These are phyloP conservation scores for Boeremia lycopersici DNA, from an alignment of 2,329 filamentous ascomycete genomes.

Conservation along the genomic window DNA sequence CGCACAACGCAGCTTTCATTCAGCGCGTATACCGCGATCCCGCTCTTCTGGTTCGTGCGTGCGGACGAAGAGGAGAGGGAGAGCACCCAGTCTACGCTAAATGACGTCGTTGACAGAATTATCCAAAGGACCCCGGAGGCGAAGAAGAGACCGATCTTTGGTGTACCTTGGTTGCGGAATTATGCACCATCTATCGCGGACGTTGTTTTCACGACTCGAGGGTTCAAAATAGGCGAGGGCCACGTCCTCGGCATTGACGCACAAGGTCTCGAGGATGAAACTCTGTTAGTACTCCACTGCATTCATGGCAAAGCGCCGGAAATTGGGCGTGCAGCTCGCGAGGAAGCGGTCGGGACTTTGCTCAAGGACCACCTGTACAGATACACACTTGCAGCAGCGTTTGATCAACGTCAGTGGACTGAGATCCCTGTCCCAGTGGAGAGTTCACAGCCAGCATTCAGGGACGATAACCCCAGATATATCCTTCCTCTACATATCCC, in stretches of 20 bases:
- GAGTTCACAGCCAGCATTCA: not conserved
- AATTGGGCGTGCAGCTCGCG: constrained; percentile 4
- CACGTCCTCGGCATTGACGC: constrained; percentile 1
- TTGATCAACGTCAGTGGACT: not conserved
- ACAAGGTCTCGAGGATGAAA: not conserved
- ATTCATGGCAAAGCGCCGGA: not conserved
- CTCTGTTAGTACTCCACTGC: constrained; percentile 1
- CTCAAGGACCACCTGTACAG: not conserved
- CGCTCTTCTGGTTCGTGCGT: not conserved
- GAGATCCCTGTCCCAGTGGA: not conserved
- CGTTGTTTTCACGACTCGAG: not conserved
- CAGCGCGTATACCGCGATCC: not conserved
- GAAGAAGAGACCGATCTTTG: not conserved
- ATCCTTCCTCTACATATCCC: not conserved
- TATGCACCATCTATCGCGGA: not conserved
- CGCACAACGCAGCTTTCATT: not conserved
- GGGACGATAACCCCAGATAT: not conserved
- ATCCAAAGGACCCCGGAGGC: not conserved
- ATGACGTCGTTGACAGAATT: not conserved
- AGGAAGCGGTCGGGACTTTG: not conserved
- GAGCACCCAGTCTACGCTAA: not conserved
- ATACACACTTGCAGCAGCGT: not conserved
- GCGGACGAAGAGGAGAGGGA: not conserved
- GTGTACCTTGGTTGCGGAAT: not conserved
- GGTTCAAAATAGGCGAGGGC: not conserved